Conservation (phyloP, 148 eudicot genomes). For the Salicornia ramosissima region DNA sequence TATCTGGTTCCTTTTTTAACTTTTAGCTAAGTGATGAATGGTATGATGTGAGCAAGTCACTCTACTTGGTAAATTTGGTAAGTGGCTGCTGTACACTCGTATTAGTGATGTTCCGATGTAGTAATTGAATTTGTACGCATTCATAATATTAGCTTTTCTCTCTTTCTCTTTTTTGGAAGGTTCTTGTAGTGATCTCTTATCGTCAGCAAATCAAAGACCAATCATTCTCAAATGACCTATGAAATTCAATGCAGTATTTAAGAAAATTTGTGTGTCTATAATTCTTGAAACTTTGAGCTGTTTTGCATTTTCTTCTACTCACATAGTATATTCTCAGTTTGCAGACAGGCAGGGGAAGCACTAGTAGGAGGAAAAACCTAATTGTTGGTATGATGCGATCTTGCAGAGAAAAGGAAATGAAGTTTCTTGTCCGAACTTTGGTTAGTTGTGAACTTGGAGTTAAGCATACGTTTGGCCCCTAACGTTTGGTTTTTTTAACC, state of each 20-base stretch:
- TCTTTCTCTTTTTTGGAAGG: background rate
- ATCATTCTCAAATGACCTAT: too few relatives aligned
- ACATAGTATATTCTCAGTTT: conserved; percentile 50
- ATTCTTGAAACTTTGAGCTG: conserved; percentile 3
- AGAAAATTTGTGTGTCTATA: background rate
- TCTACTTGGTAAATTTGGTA: background rate
- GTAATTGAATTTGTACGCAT: too few relatives aligned
- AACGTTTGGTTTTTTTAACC: too few relatives aligned
- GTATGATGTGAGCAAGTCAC: conserved; percentile 1
- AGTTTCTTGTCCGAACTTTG: conserved; percentile 89
- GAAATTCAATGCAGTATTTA: background rate
- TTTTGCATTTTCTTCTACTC: conserved; percentile 20
- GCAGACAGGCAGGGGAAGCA: conserved; percentile 92
- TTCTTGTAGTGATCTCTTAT: too few relatives aligned
- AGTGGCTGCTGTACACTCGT: background rate
- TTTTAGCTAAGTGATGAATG: background rate
- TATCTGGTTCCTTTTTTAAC: background rate
- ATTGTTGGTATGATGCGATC: conserved; percentile 83
- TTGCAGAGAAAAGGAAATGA: conserved; percentile 95
- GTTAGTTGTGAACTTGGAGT: too few relatives aligned
- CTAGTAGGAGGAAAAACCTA: conserved; percentile 66
- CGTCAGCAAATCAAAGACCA: too few relatives aligned
- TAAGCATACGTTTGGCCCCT: too few relatives aligned
- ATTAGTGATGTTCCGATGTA: too few relatives aligned
- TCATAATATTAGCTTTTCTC: background rate